Evolutionary conservation across 257 asterid genomes (phyloP), one percentile per base, ranked within the genome.

Genomic region (Dorcoceras hygrometricum): DNA sequence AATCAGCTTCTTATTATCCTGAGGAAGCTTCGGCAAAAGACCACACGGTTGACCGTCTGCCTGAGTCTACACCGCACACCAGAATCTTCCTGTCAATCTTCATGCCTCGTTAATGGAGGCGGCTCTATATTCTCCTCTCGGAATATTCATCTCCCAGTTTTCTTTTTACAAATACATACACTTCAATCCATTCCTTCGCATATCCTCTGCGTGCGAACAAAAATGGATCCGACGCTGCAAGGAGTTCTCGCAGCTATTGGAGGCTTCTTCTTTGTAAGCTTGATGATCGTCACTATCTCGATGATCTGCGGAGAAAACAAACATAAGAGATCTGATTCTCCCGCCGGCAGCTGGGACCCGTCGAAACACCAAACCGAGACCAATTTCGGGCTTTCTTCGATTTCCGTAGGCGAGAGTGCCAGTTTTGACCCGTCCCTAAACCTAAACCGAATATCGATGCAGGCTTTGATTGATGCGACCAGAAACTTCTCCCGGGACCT

Each of bases 391-490:
- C 70, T 71, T 10, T 62, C 83, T 4, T 71, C 81, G 7, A 8
- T 69, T 0, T 36, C 86, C 14, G n/a, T 77, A 0, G 79, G 78
- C 34, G 95, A 87, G 29, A 87, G 95, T 68, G 90, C 89, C 18
- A 71, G 83, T 8, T 91, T 87, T 50, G 96, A 91, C 82, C 89
- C 84, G 51, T 18, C 66, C 4, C 64, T 91, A 0, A 76, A 68
- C 61, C 81, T 43, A 11, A 76, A 68, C 61, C 81, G 50, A 11
- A 82, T 91, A 12, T 87, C 96, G 55, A 87, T 89, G 95, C 79
- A 75, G 67, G 95, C 85, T 71, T 95, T 91, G 46, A 62, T 84
- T 31, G 79, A 70, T 3, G 96, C 83, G 16, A 91, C 98, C 59
- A 67, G 76, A 10, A 77, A 84, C 59, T 91, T 91, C 78, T 84